These are phyloP conservation scores for Ramularia collo-cygni DNA, from an alignment of 2,329 filamentous ascomycete species.

Conservation along the genomic window DNA sequence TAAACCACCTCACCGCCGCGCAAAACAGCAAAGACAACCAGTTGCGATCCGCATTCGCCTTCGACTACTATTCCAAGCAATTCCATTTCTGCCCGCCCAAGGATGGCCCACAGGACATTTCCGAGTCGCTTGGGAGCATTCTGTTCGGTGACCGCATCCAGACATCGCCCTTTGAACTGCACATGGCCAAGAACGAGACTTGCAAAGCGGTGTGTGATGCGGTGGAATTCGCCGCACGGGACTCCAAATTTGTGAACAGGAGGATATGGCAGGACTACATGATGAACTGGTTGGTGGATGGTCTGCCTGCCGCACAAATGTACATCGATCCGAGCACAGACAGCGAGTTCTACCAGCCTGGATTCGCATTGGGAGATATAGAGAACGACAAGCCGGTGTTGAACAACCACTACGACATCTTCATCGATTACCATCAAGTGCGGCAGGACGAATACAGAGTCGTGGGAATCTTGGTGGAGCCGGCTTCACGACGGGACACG, in stretches of 20 bases:
- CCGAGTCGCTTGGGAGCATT: conserved; percentile 90
- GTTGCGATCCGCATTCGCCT: conserved; percentile 87
- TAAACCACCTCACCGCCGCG: conserved; percentile 87
- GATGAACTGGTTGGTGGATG: conserved; percentile 93
- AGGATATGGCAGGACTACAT: conserved; percentile 82
- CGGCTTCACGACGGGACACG: conserved; percentile 60
- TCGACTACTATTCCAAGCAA: conserved; percentile 85
- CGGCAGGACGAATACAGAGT: conserved; percentile 69
- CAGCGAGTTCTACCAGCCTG: conserved; percentile 80
- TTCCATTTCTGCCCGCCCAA: conserved; percentile 85
- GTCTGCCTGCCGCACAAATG: conserved; percentile 80
- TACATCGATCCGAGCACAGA: conserved; percentile 69
- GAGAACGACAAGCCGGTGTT: conserved; percentile 54
- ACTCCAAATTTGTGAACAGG: conserved; percentile 72
- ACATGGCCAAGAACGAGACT: conserved; percentile 78
- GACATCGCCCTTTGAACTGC: conserved; percentile 87
- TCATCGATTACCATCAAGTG: conserved; percentile 85
- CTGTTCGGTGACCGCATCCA: conserved; percentile 95
- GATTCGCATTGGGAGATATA: conserved; percentile 64
- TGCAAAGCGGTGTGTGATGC: conserved; percentile 74
- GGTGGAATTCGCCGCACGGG: conserved; percentile 57
- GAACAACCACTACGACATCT: conserved; percentile 95
- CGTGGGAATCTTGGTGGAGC: conserved; percentile 84
- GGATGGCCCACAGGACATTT: conserved; percentile 68
- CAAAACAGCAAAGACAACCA: conserved; percentile 69